Evolutionary conservation across 106 monocot genomes (phyloP).

Genomic region (Posidonia australis): DNA sequence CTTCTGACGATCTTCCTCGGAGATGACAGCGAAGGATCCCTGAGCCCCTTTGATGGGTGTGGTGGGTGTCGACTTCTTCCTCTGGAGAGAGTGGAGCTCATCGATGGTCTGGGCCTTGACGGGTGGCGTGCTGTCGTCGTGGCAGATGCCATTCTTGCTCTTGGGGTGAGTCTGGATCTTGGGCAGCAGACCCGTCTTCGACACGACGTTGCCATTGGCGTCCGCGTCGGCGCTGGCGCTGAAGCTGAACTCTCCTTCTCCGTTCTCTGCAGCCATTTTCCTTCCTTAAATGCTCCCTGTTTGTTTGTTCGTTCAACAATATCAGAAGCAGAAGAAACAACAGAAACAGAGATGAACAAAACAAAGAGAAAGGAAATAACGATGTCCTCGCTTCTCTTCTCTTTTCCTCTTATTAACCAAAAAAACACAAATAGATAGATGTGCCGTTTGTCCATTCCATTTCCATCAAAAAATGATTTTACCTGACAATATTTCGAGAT

Average conservation of each 20-base stretch:
- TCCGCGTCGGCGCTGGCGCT: neutral
- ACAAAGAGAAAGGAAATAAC: too few relatives aligned
- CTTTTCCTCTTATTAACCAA: too few relatives aligned
- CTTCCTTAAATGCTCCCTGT: too few relatives aligned
- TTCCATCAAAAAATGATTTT: too few relatives aligned
- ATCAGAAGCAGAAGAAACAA: too few relatives aligned
- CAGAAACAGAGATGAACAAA: too few relatives aligned
- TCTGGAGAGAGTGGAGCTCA: conserved; percentile 96
- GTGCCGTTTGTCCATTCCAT: too few relatives aligned
- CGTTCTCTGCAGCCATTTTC: neutral
- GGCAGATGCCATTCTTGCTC: conserved; percentile 60
- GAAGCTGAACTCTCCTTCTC: conserved; percentile 30
- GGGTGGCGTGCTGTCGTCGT: conserved; percentile 82
- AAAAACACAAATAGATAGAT: too few relatives aligned
- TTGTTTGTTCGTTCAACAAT: too few relatives aligned
- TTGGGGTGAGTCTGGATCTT: conserved; percentile 44
- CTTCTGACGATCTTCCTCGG: conserved; percentile 74
- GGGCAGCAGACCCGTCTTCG: conserved; percentile 28
- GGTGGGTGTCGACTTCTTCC: conserved; percentile 86
- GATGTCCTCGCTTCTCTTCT: too few relatives aligned
- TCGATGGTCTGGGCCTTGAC: conserved; percentile 96
- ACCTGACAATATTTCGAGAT: too few relatives aligned
- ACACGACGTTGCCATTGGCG: conserved; percentile 2
- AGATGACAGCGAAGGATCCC: conserved; percentile 26
- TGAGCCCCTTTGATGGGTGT: conserved; percentile 55